Evolutionary conservation across 495 filamentous ascomycete species (phyloP), one percentile per base, ranked within the genome.

Genomic region (Daldinia grandis): DNA sequence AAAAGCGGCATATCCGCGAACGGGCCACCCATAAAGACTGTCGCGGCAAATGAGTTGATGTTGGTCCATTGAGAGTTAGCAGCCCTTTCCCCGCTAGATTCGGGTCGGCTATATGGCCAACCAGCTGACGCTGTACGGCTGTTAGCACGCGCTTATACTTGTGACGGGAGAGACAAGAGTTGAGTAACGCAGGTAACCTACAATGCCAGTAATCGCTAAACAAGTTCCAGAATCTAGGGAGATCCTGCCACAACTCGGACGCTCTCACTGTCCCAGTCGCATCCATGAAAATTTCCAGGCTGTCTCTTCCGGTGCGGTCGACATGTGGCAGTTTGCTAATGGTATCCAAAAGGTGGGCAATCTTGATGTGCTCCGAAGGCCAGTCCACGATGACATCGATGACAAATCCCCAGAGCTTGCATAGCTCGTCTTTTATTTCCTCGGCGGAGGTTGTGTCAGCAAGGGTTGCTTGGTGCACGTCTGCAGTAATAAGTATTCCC

Each of bases 141-240:
- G 1, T 47, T 47, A 47, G 42, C 19, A 21, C 19, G 9, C 4
- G 17, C 19, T 47, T 47, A 10, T 2, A 47, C 42, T 17, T 24
- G 21, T 7, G 17, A 24, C 8, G 10, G 42, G 42, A 47, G 17
- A 47, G 8, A 47, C 19, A n/a, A 1, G n/a, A n/a, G 19, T 47
- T 4, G 17, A 14, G 33, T 40, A n/a, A 50, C n/a, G n/a, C n/a
- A n/a, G n/a, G n/a, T 2, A 28, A 58, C 56, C 42, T 42, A 58
- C 56, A 58, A 42, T 38, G n/a, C 56, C 56, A 58, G 5, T 12
- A 40, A 42, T 42, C 56, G 25, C 56, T 38, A 28, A 58, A 31
- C 12, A 28, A 8, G 9, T 42, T 44, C 57, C 57, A 59, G 8
- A 59, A 59, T 9, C 27, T 42, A 44, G 35, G 24, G 21, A 59